phyloP scores from a whole-genome alignment of 352 stramenopile species.

The Globisporangium alternatum region DNA sequence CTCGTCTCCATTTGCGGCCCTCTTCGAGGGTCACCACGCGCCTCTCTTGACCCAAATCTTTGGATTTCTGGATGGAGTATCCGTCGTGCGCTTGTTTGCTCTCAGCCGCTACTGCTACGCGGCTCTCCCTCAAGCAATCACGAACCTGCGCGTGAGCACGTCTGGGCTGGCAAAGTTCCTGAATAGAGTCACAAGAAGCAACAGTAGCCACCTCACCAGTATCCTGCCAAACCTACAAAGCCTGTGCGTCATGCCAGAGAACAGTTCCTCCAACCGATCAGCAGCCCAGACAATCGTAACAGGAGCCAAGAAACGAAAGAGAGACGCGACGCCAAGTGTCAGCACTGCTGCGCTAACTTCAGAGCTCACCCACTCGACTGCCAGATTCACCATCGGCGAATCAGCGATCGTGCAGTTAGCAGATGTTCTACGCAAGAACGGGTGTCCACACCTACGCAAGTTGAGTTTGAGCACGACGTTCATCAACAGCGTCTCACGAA shows the following conservation, averaged over 20 bases:
- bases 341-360: not conserved
- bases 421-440: conserved; percentile 1
- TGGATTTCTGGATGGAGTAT: conserved; percentile 18
- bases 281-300: not conserved
- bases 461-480: conserved; percentile 23
- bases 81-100: conserved; percentile 14
- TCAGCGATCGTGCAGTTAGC: conserved; percentile 16
- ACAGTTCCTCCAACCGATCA: not conserved
- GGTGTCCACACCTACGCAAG: conserved; percentile 14
- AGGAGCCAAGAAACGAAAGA: conserved; percentile 9
- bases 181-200: not conserved
- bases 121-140: conserved; percentile 19
- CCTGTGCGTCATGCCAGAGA: conserved; percentile 13
- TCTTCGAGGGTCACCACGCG: conserved; percentile 17
- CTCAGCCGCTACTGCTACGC: conserved; percentile 20
- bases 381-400: conserved; percentile 14
- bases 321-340: not conserved
- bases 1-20: conserved; percentile 1
- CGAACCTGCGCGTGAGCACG: conserved; percentile 18
- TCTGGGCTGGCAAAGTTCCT: conserved; percentile 7
- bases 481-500: conserved; percentile 20
- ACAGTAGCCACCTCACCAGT: not conserved
- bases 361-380: not conserved
- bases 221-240: conserved; percentile 21
- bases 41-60: conserved; percentile 21